Evolutionary conservation across 148 eudicot species (phyloP), one percentile per base, ranked within the genome.

Genomic region (Fagopyrum esculentum): DNA sequence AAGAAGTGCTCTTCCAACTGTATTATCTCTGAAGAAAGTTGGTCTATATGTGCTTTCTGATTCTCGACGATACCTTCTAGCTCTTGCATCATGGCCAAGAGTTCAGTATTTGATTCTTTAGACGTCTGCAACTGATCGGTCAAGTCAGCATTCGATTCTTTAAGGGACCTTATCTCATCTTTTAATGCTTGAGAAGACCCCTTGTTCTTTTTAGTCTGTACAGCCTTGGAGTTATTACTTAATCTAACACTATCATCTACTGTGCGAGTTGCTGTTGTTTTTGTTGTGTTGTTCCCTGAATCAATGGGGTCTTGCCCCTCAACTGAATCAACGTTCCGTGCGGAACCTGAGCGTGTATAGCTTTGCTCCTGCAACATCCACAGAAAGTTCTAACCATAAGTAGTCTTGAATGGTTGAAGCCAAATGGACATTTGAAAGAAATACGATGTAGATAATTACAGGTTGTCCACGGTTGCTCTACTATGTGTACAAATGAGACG

Each of bases 21-120:
- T 57, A 43, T 46, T n/a, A 79, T 75, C 49, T 83, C 78, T 40
- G 86, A 75, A 45, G 94, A 85, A 73, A 94, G 87, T 64, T 80
- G 79, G 60, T 86, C 87, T 61, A 92, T 92, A 76, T 94, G 96
- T 22, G 56, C 76, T 78, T 83, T 94, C 82, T 94, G 98, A 43
- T 82, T 75, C 76, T 94, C 98, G 55, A 92, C 79, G 4, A 86
- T 87, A 29, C 82, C 87, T 82, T 94, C 98, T 60, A 94, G 85
- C 83, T 94, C 98, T 81, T 89, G 92, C 77, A 94, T 87, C 78
- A 94, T 79, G 72, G 87, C 81, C 59, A 92, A 79, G 64, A 94
- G 96, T 80, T 94, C 96, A 51, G 88, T 72, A 73, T 90, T 94
- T 29, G 97, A 92, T 68, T 94, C 93, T 80, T 89, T 97, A 47